Conservation (phyloP, 768 basidiomycete genomes). For the Mycena olivaceomarginata region DNA sequence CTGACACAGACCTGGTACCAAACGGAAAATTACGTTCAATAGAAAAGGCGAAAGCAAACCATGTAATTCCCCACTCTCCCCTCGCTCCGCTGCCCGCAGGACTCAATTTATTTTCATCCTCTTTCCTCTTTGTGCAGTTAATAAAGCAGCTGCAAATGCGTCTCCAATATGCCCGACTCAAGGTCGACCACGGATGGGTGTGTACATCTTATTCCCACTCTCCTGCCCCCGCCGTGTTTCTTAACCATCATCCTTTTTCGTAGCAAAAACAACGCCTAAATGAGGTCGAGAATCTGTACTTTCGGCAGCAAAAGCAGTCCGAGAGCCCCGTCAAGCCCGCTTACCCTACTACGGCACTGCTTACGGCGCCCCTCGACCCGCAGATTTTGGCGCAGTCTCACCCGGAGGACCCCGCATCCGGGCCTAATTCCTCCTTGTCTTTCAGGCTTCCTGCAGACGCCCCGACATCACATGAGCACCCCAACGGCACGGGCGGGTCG, state of each 20-base stretch:
- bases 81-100: background rate
- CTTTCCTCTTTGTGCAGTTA: conserved; percentile 62
- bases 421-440: conserved; percentile 31
- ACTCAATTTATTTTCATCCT: background rate
- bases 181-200: conserved; percentile 91
- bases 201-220: background rate
- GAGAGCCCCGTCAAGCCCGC: background rate
- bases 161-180: conserved; percentile 85
- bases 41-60: conserved; percentile 74
- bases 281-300: conserved; percentile 90
- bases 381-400: conserved; percentile 5
- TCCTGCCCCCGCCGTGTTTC: background rate
- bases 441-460: conserved; percentile 15
- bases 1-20: conserved; percentile 23
- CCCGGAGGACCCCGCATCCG: background rate
- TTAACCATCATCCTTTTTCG: background rate
- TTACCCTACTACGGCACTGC: background rate
- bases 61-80: conserved; percentile 60
- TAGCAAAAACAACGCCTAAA: conserved; percentile 88
- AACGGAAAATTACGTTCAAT: conserved; percentile 67
- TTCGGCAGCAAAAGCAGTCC: conserved; percentile 65
- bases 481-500: background rate
- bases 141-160: conserved; percentile 84
- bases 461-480: background rate
- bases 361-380: conserved; percentile 1